Conservation (phyloP, 371 early-diverging fungal species). For the Lichtheimia hyalospora region DNA sequence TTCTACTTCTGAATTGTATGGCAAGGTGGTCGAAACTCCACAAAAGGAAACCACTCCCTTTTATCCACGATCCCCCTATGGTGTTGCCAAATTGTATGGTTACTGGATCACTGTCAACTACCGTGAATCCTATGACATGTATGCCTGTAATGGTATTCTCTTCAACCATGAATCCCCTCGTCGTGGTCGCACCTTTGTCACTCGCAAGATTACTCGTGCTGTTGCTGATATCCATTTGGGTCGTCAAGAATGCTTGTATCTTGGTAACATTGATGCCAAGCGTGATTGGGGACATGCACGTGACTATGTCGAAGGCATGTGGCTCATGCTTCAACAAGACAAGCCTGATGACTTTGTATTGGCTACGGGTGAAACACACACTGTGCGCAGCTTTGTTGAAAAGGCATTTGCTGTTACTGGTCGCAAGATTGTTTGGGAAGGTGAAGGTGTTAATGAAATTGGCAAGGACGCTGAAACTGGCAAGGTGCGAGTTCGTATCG, state of each 20-base stretch:
- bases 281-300: constrained; percentile 91
- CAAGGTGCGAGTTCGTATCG: constrained; percentile 69
- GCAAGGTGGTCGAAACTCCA: constrained; percentile 80
- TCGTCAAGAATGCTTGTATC: constrained; percentile 68
- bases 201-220: constrained; percentile 82
- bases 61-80: constrained; percentile 86
- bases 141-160: constrained; percentile 83
- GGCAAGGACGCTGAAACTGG: constrained; percentile 72
- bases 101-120: constrained; percentile 86
- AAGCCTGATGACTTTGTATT: constrained; percentile 80
- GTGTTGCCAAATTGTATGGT: constrained; percentile 85
- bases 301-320: constrained; percentile 89
- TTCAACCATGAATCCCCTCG: constrained; percentile 90
- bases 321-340: constrained; percentile 86
- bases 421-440: constrained; percentile 77
- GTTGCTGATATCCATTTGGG: constrained; percentile 79
- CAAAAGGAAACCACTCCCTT: constrained; percentile 87
- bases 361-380: constrained; percentile 85
- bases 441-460: constrained; percentile 69
- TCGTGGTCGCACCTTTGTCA: constrained; percentile 83
- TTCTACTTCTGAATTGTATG: constrained; percentile 80
- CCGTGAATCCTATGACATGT: constrained; percentile 83
- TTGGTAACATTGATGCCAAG: constrained; percentile 85
- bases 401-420: constrained; percentile 75
- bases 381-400: constrained; percentile 80